Evolutionary conservation across 1,284 basidiomycete species (phyloP).

Genomic region (Apiotrichum gamsii): DNA sequence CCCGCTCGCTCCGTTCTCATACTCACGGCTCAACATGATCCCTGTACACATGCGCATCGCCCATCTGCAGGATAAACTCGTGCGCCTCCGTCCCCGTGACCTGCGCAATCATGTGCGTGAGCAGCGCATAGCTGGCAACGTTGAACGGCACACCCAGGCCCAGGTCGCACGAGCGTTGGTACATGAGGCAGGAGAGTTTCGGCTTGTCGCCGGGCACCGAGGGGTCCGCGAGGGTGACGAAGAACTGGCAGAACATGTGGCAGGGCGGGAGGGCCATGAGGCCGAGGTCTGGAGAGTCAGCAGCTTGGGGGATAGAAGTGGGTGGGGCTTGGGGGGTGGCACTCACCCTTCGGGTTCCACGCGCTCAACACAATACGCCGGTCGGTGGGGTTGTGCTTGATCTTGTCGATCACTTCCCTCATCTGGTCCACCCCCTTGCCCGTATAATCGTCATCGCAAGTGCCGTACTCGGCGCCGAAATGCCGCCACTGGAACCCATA

Average conservation of each 20-base stretch:
- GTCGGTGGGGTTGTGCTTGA: conserved; percentile 89
- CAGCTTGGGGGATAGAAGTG: background rate
- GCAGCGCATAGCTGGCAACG: conserved; percentile 92
- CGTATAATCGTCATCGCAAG: conserved; percentile 73
- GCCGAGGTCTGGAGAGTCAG: conserved; percentile 61
- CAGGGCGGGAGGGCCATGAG: conserved; percentile 96
- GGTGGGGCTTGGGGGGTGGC: background rate
- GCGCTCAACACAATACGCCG: conserved; percentile 91
- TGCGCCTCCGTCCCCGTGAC: conserved; percentile 80
- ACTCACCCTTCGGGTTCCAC: conserved; percentile 91
- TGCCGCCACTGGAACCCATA: conserved; percentile 99
- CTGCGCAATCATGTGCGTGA: conserved; percentile 93
- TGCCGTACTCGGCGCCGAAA: conserved; percentile 83
- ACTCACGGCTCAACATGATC: conserved; percentile 74
- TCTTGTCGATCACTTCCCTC: conserved; percentile 78
- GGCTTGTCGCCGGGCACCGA: conserved; percentile 52
- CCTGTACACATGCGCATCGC: conserved; percentile 92
- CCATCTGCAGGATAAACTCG: conserved; percentile 87
- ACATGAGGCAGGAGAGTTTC: conserved; percentile 90
- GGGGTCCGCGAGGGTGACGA: conserved; percentile 80
- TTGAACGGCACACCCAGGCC: conserved; percentile 98
- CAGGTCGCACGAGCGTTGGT: conserved; percentile 93
- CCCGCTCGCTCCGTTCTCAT: background rate
- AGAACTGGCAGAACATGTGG: conserved; percentile 98
- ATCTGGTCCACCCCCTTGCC: conserved; percentile 94